A percentile compares a stretch with the other conserved stretches of the same genome.
These are phyloP conservation scores for Yarrowia keelungensis DNA, from an alignment of 805 yeast species.

Conservation along the genomic window DNA sequence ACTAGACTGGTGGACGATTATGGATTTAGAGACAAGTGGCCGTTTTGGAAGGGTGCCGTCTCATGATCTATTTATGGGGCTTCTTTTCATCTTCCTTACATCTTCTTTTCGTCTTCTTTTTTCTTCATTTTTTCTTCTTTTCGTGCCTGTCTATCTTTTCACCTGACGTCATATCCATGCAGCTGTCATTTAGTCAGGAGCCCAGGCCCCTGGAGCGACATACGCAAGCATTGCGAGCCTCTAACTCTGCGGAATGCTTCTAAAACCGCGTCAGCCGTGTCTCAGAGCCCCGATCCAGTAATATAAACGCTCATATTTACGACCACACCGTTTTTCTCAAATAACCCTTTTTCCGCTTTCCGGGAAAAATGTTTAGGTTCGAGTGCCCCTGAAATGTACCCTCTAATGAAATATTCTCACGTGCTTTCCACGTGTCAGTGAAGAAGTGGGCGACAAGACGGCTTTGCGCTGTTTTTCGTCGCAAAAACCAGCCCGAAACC, in stretches of 20 bases:
- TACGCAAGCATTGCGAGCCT: neutral
- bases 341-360: conserved; percentile 15
- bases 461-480: no score
- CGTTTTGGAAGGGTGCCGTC: no score
- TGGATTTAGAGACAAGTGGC: no score
- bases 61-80: no score
- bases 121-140: neutral
- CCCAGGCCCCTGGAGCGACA: no score
- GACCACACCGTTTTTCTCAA: neutral
- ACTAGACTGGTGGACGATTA: no score
- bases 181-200: neutral
- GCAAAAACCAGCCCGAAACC: no score
- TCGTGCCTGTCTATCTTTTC: conserved; percentile 10
- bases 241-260: neutral
- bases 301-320: conserved; percentile 2
- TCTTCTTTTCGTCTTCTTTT: no score
- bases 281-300: neutral
- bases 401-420: neutral
- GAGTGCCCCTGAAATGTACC: conserved; percentile 12
- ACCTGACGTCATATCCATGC: neutral
- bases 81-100: no score
- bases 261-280: neutral
- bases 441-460: no score
- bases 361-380: conserved; percentile 24
- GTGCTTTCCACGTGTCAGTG: neutral